Evolutionary conservation across 495 filamentous ascomycete genomes (phyloP).

Genomic region (Penicillium longicatenatum): DNA sequence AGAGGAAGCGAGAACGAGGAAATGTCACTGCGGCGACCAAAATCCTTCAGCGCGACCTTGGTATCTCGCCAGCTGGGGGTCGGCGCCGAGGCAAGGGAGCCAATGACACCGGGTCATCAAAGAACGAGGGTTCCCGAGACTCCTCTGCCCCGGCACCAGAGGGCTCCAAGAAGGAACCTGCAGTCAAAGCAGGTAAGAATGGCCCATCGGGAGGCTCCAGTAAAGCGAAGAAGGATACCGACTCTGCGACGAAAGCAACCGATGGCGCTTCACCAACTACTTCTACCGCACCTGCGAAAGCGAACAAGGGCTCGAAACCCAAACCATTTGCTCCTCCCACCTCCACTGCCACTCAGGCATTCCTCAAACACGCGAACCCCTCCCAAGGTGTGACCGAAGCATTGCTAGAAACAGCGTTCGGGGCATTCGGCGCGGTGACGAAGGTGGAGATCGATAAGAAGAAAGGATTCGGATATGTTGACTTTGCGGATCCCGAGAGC

Average conservation of each 20-base stretch:
- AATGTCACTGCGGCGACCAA: constrained; percentile 75
- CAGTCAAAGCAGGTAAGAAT: constrained; percentile 31
- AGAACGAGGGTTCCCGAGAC: constrained; percentile 28
- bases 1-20: constrained; percentile 65
- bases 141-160: constrained; percentile 35
- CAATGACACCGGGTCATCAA: constrained; percentile 34
- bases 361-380: constrained; percentile 89
- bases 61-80: constrained; percentile 64
- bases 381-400: constrained; percentile 88
- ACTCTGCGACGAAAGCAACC: constrained; percentile 18
- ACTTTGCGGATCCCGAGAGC: constrained; percentile 71
- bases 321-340: constrained; percentile 37
- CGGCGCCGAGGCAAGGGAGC: constrained; percentile 47
- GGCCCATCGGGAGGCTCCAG: constrained; percentile 17
- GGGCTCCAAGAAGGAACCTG: constrained; percentile 35
- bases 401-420: constrained; percentile 69
- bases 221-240: constrained; percentile 14
- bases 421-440: constrained; percentile 66
- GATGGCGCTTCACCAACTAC: constrained; percentile 31
- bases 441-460: constrained; percentile 88
- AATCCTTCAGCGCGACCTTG: constrained; percentile 88
- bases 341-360: constrained; percentile 73
- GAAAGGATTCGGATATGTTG: constrained; percentile 90
- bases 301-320: constrained; percentile 32
- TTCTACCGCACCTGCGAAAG: constrained; percentile 34